Evolutionary conservation across 2,329 filamentous ascomycete species (phyloP).

Genomic region (Aspergillus pseudonomiae): DNA sequence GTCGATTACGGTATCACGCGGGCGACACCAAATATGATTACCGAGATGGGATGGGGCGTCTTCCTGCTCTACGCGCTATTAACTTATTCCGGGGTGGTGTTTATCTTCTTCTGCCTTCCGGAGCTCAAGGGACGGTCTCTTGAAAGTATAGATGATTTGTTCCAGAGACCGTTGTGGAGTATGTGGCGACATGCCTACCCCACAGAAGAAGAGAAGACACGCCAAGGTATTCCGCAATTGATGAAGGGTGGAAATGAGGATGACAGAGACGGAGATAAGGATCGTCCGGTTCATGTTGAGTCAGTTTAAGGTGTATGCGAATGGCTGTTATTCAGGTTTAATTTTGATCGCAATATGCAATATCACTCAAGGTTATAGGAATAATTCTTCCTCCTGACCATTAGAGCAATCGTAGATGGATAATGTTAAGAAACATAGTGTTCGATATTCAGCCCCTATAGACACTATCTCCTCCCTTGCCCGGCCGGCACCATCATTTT

Average conservation of each 20-base stretch:
- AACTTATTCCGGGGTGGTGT: background rate
- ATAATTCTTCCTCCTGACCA: too few species aligned
- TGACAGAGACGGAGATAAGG: background rate
- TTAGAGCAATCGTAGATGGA: too few species aligned
- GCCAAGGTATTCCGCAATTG: background rate
- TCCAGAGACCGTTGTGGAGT: background rate
- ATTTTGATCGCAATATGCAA: too few species aligned
- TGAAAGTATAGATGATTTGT: background rate
- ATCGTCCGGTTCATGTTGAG: background rate
- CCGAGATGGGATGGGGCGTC: background rate
- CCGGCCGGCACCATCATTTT: too few species aligned
- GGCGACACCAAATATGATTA: background rate
- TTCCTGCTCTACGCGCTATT: background rate
- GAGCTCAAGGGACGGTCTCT: background rate
- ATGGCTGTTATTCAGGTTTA: fast-evolving
- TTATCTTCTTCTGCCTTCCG: background rate
- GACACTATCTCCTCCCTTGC: too few species aligned
- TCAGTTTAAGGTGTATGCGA: background rate
- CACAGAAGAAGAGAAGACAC: background rate
- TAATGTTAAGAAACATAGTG: too few species aligned
- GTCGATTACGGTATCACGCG: background rate
- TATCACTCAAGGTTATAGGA: too few species aligned
- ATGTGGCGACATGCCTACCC: background rate
- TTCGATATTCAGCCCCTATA: too few species aligned
- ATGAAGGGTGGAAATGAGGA: background rate